phyloP scores from a whole-genome alignment of 805 yeast species.

The Danielia reshetovae region DNA sequence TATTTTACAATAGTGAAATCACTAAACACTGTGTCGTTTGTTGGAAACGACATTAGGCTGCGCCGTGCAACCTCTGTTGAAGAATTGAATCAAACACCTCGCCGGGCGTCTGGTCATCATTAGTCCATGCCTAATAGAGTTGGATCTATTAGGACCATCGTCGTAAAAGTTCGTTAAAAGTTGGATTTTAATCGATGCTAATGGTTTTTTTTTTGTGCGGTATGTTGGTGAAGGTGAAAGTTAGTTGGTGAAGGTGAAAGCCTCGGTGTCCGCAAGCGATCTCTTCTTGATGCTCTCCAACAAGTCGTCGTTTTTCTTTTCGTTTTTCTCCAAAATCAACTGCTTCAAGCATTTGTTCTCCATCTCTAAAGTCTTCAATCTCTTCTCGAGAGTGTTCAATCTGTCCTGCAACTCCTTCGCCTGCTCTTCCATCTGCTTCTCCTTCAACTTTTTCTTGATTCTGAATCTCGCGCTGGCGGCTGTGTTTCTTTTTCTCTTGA shows the following conservation, averaged over 20 bases:
- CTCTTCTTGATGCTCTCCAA: slow-evolving; percentile 26
- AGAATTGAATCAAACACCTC: slow-evolving; percentile 13
- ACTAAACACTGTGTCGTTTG: slow-evolving; percentile 8
- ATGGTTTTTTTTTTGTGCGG: too few relatives aligned
- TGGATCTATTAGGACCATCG: slow-evolving; percentile 19
- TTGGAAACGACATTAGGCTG: slow-evolving; percentile 8
- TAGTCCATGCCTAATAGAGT: slow-evolving; percentile 19
- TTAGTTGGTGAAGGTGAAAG: slow-evolving; percentile 30
- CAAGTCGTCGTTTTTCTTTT: slow-evolving; percentile 25
- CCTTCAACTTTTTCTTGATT: slow-evolving; percentile 85
- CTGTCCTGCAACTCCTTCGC: slow-evolving; percentile 69
- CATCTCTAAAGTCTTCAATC: slow-evolving; percentile 83
- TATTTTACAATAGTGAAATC: too few relatives aligned
- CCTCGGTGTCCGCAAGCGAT: slow-evolving; percentile 18
- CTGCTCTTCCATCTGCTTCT: slow-evolving; percentile 82
- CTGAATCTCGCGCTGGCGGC: slow-evolving; percentile 95
- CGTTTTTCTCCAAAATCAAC: slow-evolving; percentile 76
- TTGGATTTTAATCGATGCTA: slow-evolving; percentile 33
- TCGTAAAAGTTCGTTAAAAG: slow-evolving; percentile 29
- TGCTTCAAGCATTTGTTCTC: slow-evolving; percentile 84
- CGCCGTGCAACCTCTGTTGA: slow-evolving; percentile 1
- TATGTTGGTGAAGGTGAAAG: too few relatives aligned
- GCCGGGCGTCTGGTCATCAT: slow-evolving; percentile 9
- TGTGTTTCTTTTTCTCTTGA: slow-evolving; percentile 82
- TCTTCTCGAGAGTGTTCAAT: slow-evolving; percentile 62